Evolutionary conservation across 805 yeast genomes (phyloP).

Genomic region (Cyberlindnera misumaiensis): DNA sequence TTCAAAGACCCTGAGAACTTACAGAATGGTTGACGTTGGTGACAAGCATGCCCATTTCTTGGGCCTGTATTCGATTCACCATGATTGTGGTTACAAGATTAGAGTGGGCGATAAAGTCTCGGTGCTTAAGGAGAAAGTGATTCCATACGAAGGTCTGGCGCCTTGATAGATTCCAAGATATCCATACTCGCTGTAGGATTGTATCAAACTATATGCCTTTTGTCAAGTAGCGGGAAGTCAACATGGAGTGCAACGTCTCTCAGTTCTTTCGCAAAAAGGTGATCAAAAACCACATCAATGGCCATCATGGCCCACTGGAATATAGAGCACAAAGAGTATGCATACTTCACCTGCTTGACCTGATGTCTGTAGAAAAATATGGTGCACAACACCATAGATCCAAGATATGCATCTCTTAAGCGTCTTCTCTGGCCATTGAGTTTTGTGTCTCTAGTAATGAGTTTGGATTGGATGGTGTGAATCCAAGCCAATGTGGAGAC

Average conservation of each 20-base stretch:
- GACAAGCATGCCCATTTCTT: conserved; percentile 7
- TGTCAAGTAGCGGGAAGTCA: background rate
- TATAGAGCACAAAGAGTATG: background rate
- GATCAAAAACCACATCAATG: background rate
- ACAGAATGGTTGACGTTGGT: conserved; percentile 16
- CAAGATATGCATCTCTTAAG: background rate
- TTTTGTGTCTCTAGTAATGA: background rate
- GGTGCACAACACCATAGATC: background rate
- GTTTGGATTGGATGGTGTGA: background rate
- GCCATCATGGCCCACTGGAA: background rate
- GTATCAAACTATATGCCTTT: too few relatives aligned
- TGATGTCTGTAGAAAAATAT: conserved; percentile 1
- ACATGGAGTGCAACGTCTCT: background rate
- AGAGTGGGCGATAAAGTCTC: too few relatives aligned
- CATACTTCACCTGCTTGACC: background rate
- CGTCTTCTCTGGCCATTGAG: background rate
- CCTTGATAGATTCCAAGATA: too few relatives aligned
- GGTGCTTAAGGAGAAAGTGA: too few relatives aligned
- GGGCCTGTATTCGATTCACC: conserved; percentile 17
- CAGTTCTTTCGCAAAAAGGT: background rate
- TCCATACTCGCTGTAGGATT: too few relatives aligned
- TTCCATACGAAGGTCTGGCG: too few relatives aligned
- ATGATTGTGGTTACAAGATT: background rate
- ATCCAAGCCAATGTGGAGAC: background rate
- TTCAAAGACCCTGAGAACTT: conserved; percentile 9